Percentiles rank a stretch among this genome's conserved stretches.
Evolutionary conservation across 192 early-diverging fungal species (phyloP).

Genomic region (Coemansia sp.): DNA sequence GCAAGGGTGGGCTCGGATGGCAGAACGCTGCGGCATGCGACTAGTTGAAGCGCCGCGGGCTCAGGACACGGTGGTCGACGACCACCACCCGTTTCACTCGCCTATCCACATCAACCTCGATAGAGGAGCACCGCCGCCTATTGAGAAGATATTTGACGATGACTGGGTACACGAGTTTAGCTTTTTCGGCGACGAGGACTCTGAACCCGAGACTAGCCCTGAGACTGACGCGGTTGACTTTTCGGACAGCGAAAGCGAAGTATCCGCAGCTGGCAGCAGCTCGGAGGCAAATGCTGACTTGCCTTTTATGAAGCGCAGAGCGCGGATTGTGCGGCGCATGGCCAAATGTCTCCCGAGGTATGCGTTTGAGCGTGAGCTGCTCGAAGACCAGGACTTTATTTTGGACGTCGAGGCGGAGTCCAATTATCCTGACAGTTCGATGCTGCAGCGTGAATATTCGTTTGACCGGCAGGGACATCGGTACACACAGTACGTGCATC

Average conservation of each 20-base stretch:
- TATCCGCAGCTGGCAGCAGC: not conserved
- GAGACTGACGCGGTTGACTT: not conserved
- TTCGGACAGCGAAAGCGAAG: slow-evolving; percentile 11
- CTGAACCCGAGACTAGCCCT: slow-evolving; percentile 26
- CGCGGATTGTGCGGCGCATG: slow-evolving; percentile 22
- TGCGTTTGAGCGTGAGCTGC: slow-evolving; percentile 80
- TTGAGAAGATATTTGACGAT: slow-evolving; percentile 50
- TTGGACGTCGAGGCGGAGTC: slow-evolving; percentile 92
- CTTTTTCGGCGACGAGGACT: slow-evolving; percentile 28
- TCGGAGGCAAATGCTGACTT: not conserved
- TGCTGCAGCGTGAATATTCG: slow-evolving; percentile 64
- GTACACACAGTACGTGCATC: slow-evolving; percentile 89
- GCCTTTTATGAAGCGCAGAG: not conserved
- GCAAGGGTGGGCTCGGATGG: slow-evolving; percentile 73
- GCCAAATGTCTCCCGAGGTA: slow-evolving; percentile 53
- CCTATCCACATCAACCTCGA: slow-evolving; percentile 69
- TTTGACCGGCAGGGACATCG: slow-evolving; percentile 46
- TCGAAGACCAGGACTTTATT: slow-evolving; percentile 82
- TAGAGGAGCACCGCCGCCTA: slow-evolving; percentile 63
- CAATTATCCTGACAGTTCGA: slow-evolving; percentile 68
- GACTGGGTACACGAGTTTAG: slow-evolving; percentile 39
- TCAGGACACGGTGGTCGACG: slow-evolving; percentile 58
- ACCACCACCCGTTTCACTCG: slow-evolving; percentile 88
- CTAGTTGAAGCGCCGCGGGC: slow-evolving; percentile 82
- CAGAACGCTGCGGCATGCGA: slow-evolving; percentile 86